Evolutionary conservation across 805 yeast species (phyloP), one percentile per base, ranked within the genome.

Genomic region (Candida schatavii): DNA sequence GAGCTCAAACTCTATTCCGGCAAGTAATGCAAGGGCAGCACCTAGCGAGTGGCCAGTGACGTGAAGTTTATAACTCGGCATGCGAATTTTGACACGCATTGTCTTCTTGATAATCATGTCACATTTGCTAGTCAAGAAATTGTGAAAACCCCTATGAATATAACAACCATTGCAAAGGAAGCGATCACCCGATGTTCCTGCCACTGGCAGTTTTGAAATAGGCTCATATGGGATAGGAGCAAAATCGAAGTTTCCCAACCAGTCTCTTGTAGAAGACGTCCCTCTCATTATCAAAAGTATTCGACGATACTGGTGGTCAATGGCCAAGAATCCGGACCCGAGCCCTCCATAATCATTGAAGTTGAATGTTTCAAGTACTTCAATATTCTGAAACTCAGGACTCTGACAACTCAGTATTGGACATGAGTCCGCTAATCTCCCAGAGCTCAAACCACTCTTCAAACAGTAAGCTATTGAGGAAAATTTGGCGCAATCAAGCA

Each of bases 1-100:
- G 15, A 78, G 51, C 42, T 72, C 61, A 36, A 82, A 66, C 51
- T 85, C 93, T 18, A 80, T 67, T 0, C 85, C 91, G 6, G 78
- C 72, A 26, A 86, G 60, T 3, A 71, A 61, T 1, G 89, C 83
- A 39, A 83, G 57, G 0, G 90, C 89, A 5, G 83, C 95, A 3
- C 89, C 90, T 32, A 86, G 60, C 0, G 93, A 86, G 59, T 87
- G 95, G 0, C 95, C 95, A 1, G 81, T 66, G 1, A 83, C 69
- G 1, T 75, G 68, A 3, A 84, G 44, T 17, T 66, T 55, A 54
- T 80, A 83, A 19, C 68, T 72, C 0, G 80, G 76, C 51, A 72
- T 61, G 15, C 64, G 51, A 5, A 4, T 5, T 3, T 9, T 13
- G 14, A 36, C 5, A 4, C 13, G 10, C 10, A 23, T 20, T 9